These are phyloP conservation scores for Petunia hybrid DNA, from an alignment of 305 asterid species.

Conservation along the genomic window DNA sequence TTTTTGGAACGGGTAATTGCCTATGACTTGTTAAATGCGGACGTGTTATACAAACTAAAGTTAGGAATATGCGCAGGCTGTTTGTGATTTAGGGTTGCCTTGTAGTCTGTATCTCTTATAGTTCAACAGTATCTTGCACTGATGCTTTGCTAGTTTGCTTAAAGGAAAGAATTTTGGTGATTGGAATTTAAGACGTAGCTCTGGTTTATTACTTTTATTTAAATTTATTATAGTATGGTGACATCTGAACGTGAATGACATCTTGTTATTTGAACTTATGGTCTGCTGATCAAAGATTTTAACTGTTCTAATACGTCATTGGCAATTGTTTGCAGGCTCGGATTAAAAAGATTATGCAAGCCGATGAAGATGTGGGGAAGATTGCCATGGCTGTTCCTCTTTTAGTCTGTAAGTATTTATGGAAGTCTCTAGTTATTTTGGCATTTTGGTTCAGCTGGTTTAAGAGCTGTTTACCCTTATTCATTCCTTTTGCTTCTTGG, in stretches of 20 bases:
- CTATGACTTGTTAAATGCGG: not conserved
- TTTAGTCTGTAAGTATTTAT: slow-evolving; percentile 63
- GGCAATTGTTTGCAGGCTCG: slow-evolving; percentile 57
- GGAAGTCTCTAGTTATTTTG: slow-evolving; percentile 6
- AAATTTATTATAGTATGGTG: not conserved
- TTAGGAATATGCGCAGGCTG: slow-evolving; percentile 9
- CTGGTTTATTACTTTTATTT: not conserved
- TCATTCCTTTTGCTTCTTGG: not conserved
- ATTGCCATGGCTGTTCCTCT: slow-evolving; percentile 84
- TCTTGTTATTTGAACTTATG: slow-evolving; percentile 1
- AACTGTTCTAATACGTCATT: slow-evolving; percentile 4
- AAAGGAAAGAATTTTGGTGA: not conserved
- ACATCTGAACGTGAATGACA: not conserved
- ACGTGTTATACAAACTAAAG: not conserved
- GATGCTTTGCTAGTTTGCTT: slow-evolving; percentile 13
- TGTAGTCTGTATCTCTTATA: not conserved
- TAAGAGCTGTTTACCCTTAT: slow-evolving; percentile 7
- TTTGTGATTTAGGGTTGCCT: not conserved
- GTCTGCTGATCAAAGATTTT: slow-evolving; percentile 6
- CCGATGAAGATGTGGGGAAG: slow-evolving; percentile 87
- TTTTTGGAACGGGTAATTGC: not conserved
- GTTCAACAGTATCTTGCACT: not conserved
- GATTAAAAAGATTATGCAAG: slow-evolving; percentile 83
- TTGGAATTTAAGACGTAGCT: not conserved
- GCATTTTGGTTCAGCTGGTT: slow-evolving; percentile 23